These are phyloP conservation scores for Gymnopilus junonius DNA, from an alignment of 768 basidiomycete genomes.

Conservation along the genomic window DNA sequence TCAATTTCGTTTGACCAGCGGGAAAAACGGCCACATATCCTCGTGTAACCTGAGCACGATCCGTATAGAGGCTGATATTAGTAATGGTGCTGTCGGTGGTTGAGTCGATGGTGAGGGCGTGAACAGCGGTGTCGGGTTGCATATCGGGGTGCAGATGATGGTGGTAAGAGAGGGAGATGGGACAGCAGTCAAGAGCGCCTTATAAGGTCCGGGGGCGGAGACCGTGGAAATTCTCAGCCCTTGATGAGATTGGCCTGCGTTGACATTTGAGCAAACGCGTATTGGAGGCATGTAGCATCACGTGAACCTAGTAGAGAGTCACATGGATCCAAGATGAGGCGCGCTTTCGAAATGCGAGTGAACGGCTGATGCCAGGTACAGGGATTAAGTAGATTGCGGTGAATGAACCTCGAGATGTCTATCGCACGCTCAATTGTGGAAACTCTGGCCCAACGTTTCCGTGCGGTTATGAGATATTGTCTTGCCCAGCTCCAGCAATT, in stretches of 20 bases:
- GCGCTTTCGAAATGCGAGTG: not conserved
- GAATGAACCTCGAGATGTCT: too few species aligned
- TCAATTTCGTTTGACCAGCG: conserved; percentile 41
- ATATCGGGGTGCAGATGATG: not conserved
- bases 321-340: not conserved
- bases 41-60: conserved; percentile 39
- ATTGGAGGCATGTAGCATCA: not conserved
- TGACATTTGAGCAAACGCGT: not conserved
- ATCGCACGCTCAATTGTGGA: too few species aligned
- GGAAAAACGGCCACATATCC: conserved; percentile 31
- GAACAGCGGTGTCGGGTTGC: not conserved
- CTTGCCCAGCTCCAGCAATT: too few species aligned
- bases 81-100: conserved; percentile 31
- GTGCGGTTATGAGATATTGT: too few species aligned
- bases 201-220: not conserved
- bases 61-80: conserved; percentile 33
- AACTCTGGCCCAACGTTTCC: too few species aligned
- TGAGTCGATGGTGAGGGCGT: conserved; percentile 21
- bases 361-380: not conserved
- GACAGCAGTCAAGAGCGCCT: not conserved
- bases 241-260: not conserved
- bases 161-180: not conserved
- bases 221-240: not conserved
- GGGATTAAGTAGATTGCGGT: too few species aligned
- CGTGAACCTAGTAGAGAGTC: not conserved